Base-by-base conservation (phyloP, 1,284 basidiomycete species). In the Paramarasmius palmivorus region DNA sequence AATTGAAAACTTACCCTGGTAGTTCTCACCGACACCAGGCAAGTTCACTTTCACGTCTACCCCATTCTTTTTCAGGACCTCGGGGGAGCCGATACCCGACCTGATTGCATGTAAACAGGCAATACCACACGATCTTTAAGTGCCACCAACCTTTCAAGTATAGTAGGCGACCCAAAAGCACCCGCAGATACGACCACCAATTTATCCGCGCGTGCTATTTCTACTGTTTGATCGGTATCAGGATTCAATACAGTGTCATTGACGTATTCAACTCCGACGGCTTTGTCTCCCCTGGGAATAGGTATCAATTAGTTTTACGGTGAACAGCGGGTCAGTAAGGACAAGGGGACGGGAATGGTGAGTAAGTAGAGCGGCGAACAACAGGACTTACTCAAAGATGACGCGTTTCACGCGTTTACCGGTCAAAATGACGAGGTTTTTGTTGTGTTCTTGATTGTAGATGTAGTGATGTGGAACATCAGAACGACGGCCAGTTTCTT, bases 141-240 rank as follows among this genome's bases (percentile, higher is more conserved):
- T 20, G 22, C 7, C 15, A 20, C 41, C 14, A 22, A 57, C 54
- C 79, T 70, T 61, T 83, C 80, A 10, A 83, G 67, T 38, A 84
- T 79, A 3, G 70, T 61, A 1, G 82, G 79, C 0, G 81, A 81
- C 4, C 82, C 83, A 41, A 83, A 78, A 0, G 82, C 64, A 0
- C 82, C 82, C 0, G 73, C 72, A 12, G 77, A 72, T 20, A 83
- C 44, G 4, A 83, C 72, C 0, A 83, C 75, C 1, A 82, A 64
- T n/a, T 68, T 72, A 17, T 67, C 68, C 1, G 78, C 78, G n/a
- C 55, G 64, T 2, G 69, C 77, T 2, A 61, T 62, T n/a, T 58
- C 53, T 0, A 65, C 57, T 37, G 63, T 55, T 10, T 61, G 34
- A 25, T 60, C 53, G 19, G 59, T 61, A 20, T 60, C 63, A 2